These are phyloP conservation scores for Candida mattraensis DNA, from an alignment of 805 yeast species.

Conservation along the genomic window DNA sequence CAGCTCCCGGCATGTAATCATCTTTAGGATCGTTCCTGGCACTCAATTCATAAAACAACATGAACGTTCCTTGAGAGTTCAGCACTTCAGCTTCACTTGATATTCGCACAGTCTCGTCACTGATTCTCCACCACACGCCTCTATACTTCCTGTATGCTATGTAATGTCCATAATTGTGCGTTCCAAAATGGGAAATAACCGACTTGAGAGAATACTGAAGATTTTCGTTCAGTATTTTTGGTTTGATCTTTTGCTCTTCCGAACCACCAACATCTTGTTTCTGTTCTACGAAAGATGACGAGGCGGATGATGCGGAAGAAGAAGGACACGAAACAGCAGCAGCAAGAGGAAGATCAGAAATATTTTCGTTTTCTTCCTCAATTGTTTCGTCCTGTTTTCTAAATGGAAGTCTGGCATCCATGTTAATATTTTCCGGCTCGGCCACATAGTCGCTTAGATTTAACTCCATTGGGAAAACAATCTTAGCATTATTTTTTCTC, in stretches of 20 bases:
- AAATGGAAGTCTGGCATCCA: constrained; percentile 79
- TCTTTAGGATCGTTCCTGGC: constrained; percentile 25
- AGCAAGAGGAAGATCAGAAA: too few species aligned
- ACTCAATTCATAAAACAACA: constrained; percentile 79
- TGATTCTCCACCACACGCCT: constrained; percentile 93
- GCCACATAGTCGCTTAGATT: constrained; percentile 72
- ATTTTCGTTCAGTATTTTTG: constrained; percentile 33
- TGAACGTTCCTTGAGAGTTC: constrained; percentile 81
- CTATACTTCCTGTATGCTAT: constrained; percentile 80
- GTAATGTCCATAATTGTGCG: constrained; percentile 97
- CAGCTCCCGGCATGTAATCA: constrained; percentile 11
- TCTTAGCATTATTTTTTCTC: constrained; percentile 79
- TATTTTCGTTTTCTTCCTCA: constrained; percentile 22
- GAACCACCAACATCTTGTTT: constrained; percentile 6
- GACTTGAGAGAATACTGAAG: constrained; percentile 74
- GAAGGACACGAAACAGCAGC: too few species aligned
- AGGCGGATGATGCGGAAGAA: neutral
- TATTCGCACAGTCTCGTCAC: constrained; percentile 84
- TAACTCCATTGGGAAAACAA: constrained; percentile 69
- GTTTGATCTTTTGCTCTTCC: constrained; percentile 5
- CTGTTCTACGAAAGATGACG: constrained; percentile 2
- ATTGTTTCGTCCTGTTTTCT: constrained; percentile 51
- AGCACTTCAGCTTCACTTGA: constrained; percentile 81
- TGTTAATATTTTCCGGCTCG: constrained; percentile 64
- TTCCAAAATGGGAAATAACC: constrained; percentile 89